Evolutionary conservation across 176 grass and related monocot genomes (phyloP), one percentile per base, ranked within the genome.

Genomic region (Elymus sibiricus): DNA sequence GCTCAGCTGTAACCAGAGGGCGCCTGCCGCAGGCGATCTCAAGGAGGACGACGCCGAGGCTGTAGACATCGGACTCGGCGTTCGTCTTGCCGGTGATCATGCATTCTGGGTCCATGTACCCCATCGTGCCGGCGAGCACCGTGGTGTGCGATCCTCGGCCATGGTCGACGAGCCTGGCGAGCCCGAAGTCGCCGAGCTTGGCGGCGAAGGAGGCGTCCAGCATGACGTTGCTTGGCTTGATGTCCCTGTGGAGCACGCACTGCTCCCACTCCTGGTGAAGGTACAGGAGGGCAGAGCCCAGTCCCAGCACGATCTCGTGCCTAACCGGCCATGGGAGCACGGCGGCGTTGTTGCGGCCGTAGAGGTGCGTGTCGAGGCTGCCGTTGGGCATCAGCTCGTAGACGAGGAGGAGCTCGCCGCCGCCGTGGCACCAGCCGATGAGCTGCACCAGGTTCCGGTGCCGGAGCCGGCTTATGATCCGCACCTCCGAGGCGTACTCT

Each of bases 381-480:
- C 93, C 88, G 2, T 92, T 92, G 28, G 42, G 90, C 90, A 95
- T 85, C 19, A 85, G 72, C 55, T 91, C 86, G 51, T 91, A 91
- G 11, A 91, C 85, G 11, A 87, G 83, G 17, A 90, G 90, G 4
- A 91, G 63, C 32, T 86, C 81, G 9, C 86, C 59, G 28, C 79
- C 35, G 15, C 83, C 85, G 0, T 97, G 91, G 87, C 94, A 97
- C 91, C 92, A 97, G 11, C 94, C 91, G 8, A 90, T 79, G 74
- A 97, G 85, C 74, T 92, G 89, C 29, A 97, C 92, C 0, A 94
- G 78, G 77, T 94, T 91, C 0, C 84, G 92, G 47, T 91, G 92
- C 43, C 92, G 8, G 2, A 89, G 77, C 3, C 84, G 89, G 89
- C 89, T 91, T 27, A 95, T 95, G 73, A 92, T 92, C 5, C 34